Conservation (phyloP, 1,284 basidiomycete species). For the Boletus semigastroideus region DNA sequence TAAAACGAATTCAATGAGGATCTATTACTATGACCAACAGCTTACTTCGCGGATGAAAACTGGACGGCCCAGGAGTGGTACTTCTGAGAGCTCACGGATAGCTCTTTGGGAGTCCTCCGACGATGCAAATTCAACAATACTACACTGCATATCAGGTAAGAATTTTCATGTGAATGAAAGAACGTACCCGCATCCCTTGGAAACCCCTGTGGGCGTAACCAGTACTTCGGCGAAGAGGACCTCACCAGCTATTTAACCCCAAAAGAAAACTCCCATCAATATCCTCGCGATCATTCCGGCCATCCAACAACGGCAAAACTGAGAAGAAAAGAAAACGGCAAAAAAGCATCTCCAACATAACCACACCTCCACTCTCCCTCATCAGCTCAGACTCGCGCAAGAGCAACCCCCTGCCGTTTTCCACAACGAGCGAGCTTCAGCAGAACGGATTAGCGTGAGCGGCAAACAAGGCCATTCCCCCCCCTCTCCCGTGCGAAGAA, state of each 20-base stretch:
- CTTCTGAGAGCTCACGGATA: conserved; percentile 86
- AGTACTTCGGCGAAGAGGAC: conserved; percentile 99
- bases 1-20: conserved; percentile 35
- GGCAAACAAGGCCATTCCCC: conserved; percentile 27
- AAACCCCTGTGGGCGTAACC: conserved; percentile 92
- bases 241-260: conserved; percentile 89
- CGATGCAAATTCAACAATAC: conserved; percentile 90
- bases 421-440: conserved; percentile 36
- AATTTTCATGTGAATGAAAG: not conserved
- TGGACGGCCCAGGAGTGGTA: conserved; percentile 83
- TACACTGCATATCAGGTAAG: conserved; percentile 34
- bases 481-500: conserved; percentile 33
- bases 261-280: conserved; percentile 84
- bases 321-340: conserved; percentile 36
- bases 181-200: conserved; percentile 98
- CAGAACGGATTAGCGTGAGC: conserved; percentile 36
- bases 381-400: conserved; percentile 37
- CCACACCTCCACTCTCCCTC: conserved; percentile 33
- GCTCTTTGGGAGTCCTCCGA: conserved; percentile 84
- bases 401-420: conserved; percentile 34
- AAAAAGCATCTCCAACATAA: conserved; percentile 18
- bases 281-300: conserved; percentile 68
- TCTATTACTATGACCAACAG: not conserved
- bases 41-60: conserved; percentile 94
- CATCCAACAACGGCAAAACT: conserved; percentile 64